phyloP scores from a whole-genome alignment of 768 basidiomycete genomes.

The Pisolithus sp. region DNA sequence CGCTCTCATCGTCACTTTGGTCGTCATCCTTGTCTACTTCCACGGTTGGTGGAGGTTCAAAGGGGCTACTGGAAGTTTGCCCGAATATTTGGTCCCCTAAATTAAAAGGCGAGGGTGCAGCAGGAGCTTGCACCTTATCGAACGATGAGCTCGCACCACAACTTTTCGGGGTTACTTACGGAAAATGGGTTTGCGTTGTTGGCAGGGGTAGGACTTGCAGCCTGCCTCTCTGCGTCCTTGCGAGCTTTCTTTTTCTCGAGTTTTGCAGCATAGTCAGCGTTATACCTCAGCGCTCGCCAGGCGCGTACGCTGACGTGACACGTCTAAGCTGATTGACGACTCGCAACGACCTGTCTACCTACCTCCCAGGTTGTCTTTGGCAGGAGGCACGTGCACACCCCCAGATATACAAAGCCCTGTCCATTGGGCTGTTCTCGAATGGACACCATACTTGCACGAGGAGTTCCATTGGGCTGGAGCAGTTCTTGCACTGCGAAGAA shows the following conservation, averaged over 20 bases:
- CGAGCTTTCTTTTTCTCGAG: conserved; percentile 49
- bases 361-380: conserved; percentile 77
- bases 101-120: conserved; percentile 38
- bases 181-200: conserved; percentile 63
- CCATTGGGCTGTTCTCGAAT: conserved; percentile 77
- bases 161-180: conserved; percentile 32
- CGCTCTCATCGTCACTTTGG: conserved; percentile 30
- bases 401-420: conserved; percentile 82
- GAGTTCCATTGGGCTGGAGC: conserved; percentile 70
- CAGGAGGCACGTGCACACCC: conserved; percentile 66
- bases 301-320: conserved; percentile 57
- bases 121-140: conserved; percentile 21
- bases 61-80: conserved; percentile 12
- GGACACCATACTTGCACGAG: conserved; percentile 89
- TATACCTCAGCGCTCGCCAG: conserved; percentile 70
- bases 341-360: conserved; percentile 21
- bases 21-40: conserved; percentile 14
- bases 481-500: conserved; percentile 66
- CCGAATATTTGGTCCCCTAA: conserved; percentile 69
- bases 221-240: conserved; percentile 34
- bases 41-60: conserved; percentile 8
- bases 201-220: conserved; percentile 25
- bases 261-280: conserved; percentile 69
- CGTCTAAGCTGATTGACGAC: conserved; percentile 10
- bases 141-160: conserved; percentile 1